Base-by-base conservation (phyloP, 2,329 filamentous ascomycete species). In the Calonectria pseudoturangicola region DNA sequence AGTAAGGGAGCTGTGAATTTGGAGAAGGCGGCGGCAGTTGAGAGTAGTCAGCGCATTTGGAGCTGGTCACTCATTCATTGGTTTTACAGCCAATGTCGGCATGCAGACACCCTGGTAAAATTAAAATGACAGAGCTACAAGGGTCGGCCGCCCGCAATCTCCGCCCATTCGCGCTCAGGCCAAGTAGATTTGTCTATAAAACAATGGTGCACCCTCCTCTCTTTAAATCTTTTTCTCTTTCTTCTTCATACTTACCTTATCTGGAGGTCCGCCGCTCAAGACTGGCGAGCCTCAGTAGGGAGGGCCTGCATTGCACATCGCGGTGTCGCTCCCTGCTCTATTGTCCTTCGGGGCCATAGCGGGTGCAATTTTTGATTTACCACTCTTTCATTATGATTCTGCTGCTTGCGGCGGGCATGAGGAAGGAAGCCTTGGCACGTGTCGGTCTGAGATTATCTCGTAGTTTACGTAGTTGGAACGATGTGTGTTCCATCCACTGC, bases 231-330 rank as follows among this genome's bases (percentile, higher is more conserved):
- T 82, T 77, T 75, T 81, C 76, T 79, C 80, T 84, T 81, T 81
- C 83, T 83, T 86, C 84, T 85, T 87, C 85, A 88, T 88, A 88
- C 87, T 89, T 89, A 89, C 87, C 87, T 89, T 88, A 84, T 84
- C 84, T 80, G 81, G 83, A 82, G 77, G 73, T 78, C 74, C 79
- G 82, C 81, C 80, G 87, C 81, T 89, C 87, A 88, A 79, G 86
- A 87, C 83, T 83, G 75, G 83, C 81, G 79, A 79, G 71, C 74
- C 79, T 82, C 82, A 88, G 84, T 81, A 79, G 81, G 84, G 85
- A 82, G 85, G 83, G 84, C 87, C 87, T 89, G 87, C 87, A 89
- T 89, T 87, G 87, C 87, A 89, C 87, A 48, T 13, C n/a, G 45
- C 45, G 45, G 45, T 3, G 45, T 48, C 45, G 12, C 45, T 48